Percentiles rank a stretch among this genome's conserved stretches.
Evolutionary conservation across 768 basidiomycete genomes (phyloP).

Genomic region (Fomitopsis serialis): DNA sequence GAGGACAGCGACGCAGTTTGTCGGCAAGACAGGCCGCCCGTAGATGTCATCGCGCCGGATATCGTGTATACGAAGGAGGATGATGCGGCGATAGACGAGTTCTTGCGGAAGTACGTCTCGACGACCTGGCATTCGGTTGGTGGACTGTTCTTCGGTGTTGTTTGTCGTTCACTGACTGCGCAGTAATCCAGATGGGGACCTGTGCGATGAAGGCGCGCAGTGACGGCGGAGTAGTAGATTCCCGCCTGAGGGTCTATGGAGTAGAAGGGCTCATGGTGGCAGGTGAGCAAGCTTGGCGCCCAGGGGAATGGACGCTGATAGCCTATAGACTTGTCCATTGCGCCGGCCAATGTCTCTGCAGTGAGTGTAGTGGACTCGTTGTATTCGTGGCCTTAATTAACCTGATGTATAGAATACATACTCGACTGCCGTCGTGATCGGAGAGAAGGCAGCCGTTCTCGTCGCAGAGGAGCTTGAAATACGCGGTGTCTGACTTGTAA

Average conservation of each 20-base stretch:
- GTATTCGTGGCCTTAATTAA: not conserved
- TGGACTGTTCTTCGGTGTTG: not conserved
- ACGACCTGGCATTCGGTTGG: slow-evolving; percentile 25
- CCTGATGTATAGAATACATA: slow-evolving; percentile 7
- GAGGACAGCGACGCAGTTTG: slow-evolving; percentile 21
- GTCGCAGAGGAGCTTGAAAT: slow-evolving; percentile 8
- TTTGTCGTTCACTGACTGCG: not conserved
- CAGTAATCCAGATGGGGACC: slow-evolving; percentile 43
- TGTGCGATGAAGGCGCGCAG: slow-evolving; percentile 61
- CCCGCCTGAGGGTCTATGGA: slow-evolving; percentile 55
- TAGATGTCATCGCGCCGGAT: slow-evolving; percentile 21
- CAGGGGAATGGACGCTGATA: not conserved
- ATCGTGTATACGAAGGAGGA: slow-evolving; percentile 29
- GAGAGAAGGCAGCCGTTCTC: slow-evolving; percentile 10
- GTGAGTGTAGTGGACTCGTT: slow-evolving; percentile 8
- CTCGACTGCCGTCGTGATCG: slow-evolving; percentile 6
- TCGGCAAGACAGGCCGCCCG: slow-evolving; percentile 11
- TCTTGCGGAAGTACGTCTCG: slow-evolving; percentile 8
- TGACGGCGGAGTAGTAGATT: slow-evolving; percentile 55
- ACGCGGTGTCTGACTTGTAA: not conserved
- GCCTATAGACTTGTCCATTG: slow-evolving; percentile 33
- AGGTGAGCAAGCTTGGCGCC: not conserved
- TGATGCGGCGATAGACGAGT: slow-evolving; percentile 27
- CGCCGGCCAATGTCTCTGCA: slow-evolving; percentile 30
- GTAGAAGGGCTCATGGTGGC: slow-evolving; percentile 41